Percentiles rank a stretch among this genome's conserved stretches.
Evolutionary conservation across 2,329 filamentous ascomycete species (phyloP).

Genomic region (Aspergillus texensis): DNA sequence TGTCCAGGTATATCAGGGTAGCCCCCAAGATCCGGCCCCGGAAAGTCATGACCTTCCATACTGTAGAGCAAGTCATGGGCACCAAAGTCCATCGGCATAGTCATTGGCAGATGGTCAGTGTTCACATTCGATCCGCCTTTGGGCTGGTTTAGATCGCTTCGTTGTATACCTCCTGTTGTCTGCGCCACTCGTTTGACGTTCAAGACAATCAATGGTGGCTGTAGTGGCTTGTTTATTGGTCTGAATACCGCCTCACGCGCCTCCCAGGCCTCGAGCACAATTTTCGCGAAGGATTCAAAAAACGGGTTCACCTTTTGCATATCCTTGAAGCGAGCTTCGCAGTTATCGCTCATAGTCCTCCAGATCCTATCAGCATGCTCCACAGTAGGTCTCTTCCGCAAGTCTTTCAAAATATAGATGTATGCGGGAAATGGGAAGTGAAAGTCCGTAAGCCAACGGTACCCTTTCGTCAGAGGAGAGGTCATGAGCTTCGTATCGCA

Average conservation of each 20-base stretch:
- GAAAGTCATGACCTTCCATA: background rate
- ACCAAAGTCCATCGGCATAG: background rate
- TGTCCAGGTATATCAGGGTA: background rate
- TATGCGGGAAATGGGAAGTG: slow-evolving; percentile 56
- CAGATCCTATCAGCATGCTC: slow-evolving; percentile 43
- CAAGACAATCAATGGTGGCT: slow-evolving; percentile 33
- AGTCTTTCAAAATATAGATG: slow-evolving; percentile 48
- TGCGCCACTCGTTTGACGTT: slow-evolving; percentile 23
- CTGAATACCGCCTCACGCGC: slow-evolving; percentile 27
- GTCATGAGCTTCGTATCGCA: slow-evolving; percentile 50
- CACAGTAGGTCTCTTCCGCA: slow-evolving; percentile 40
- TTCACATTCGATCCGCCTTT: background rate
- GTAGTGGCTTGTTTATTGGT: slow-evolving; percentile 16
- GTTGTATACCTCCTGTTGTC: background rate
- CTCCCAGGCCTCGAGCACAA: slow-evolving; percentile 48
- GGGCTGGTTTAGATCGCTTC: background rate
- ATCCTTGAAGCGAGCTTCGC: slow-evolving; percentile 35
- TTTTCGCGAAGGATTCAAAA: slow-evolving; percentile 36
- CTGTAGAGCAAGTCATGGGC: background rate
- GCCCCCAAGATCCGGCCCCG: background rate
- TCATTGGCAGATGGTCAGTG: background rate
- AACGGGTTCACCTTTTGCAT: slow-evolving; percentile 22
- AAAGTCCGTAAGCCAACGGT: slow-evolving; percentile 45
- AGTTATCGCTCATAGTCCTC: slow-evolving; percentile 52
- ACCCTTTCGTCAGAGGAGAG: slow-evolving; percentile 46